Evolutionary conservation across 2,329 filamentous ascomycete genomes (phyloP), one percentile per base, ranked within the genome.

Genomic region (Didymella exigua): DNA sequence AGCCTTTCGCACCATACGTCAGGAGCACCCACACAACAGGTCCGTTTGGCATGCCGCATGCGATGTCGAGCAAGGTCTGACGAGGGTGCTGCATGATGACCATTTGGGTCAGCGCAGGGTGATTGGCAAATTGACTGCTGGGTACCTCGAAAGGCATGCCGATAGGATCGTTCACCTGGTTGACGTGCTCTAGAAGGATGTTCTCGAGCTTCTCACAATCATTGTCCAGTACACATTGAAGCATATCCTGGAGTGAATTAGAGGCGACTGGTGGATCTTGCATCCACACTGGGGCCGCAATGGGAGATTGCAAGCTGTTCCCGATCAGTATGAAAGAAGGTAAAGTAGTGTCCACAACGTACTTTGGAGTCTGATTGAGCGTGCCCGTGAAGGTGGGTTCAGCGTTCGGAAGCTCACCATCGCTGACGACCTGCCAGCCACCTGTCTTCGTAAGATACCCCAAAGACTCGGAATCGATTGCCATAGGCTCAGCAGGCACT

Each of bases 51-150:
- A 74, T 64, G 7, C 54, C 69, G 31, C 67, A 66, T 5, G 71
- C 70, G 21, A 75, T 63, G 43, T 75, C 72, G 1, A 75, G 53
- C 2, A 75, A 31, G 2, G 60, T 75, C 38, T 74, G 71, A 21
- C 54, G 53, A 9, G 66, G 49, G 52, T 73, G 72, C 30, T 75
- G 66, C 13, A 72, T 44, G 14, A 74, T 63, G 5, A 67, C 57
- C 49, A 71, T 69, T 4, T 60, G 24, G 8, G 42, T 60, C 19
- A 73, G 57, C 2, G 62, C 63, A 4, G 66, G 64, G 40, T 73
- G 69, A 16, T 61, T 57, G 33, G 62, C 65, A 40, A 73, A 71
- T 3, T 61, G 61, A 14, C 63, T 60, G 11, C 27, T 59, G 24
- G 58, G 54, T 9, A 44, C 40, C 6, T 70, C 65, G 29, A 74